A percentile compares a stretch with the other conserved stretches of the same genome.
Evolutionary conservation across 768 basidiomycete genomes (phyloP).

Genomic region (Naematelia aurantialba): DNA sequence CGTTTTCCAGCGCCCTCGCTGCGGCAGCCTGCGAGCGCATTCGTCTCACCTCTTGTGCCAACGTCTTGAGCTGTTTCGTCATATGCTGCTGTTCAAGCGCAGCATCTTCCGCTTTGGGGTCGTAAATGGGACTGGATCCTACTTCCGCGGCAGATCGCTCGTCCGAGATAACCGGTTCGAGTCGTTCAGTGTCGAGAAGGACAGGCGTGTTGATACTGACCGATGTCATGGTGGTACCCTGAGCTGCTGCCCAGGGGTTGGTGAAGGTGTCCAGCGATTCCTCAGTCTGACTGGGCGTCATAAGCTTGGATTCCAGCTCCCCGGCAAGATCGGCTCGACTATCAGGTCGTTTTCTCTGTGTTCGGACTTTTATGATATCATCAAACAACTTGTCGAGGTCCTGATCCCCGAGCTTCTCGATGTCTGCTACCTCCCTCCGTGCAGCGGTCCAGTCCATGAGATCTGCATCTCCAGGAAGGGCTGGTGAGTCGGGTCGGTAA

Average conservation of each 20-base stretch:
- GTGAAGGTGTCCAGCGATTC: slow-evolving; percentile 28
- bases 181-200: slow-evolving; percentile 8
- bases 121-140: neutral
- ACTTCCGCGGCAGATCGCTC: slow-evolving; percentile 16
- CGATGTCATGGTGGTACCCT: slow-evolving; percentile 28
- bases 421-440: slow-evolving; percentile 84
- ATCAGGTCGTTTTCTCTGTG: slow-evolving; percentile 35
- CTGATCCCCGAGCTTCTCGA: slow-evolving; percentile 90
- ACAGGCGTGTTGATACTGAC: slow-evolving; percentile 31
- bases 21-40: slow-evolving; percentile 56
- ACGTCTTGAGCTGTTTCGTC: slow-evolving; percentile 77
- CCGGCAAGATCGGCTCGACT: slow-evolving; percentile 32
- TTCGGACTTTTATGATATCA: slow-evolving; percentile 60
- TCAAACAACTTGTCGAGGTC: slow-evolving; percentile 77
- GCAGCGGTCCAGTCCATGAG: slow-evolving; percentile 92
- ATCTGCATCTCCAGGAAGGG: slow-evolving; percentile 20
- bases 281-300: slow-evolving; percentile 29
- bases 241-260: slow-evolving; percentile 33
- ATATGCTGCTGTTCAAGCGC: slow-evolving; percentile 60
- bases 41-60: slow-evolving; percentile 76
- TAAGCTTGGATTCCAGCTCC: slow-evolving; percentile 30
- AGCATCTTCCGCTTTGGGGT: slow-evolving; percentile 18
- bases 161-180: slow-evolving; percentile 9
- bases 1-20: slow-evolving; percentile 54
- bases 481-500: slow-evolving; percentile 22